phyloP scores from a whole-genome alignment of 1,139 yeast species.

The Hemisphaericaspora subhashii region DNA sequence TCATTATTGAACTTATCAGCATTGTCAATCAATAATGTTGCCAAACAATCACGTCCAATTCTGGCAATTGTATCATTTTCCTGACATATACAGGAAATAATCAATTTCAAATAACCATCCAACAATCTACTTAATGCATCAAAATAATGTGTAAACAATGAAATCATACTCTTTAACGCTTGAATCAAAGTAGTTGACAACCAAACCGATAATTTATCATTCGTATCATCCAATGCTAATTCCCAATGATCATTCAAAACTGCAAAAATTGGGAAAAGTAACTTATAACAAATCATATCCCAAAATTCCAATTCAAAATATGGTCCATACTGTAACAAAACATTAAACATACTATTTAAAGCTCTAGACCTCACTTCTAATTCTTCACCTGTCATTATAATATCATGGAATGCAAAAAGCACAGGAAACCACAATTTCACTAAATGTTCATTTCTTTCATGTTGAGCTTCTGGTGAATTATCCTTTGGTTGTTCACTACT shows the following conservation, averaged over 20 bases:
- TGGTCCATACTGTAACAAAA: slow-evolving; percentile 75
- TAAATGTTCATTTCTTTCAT: slow-evolving; percentile 36
- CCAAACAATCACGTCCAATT: slow-evolving; percentile 87
- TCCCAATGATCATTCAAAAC: slow-evolving; percentile 79
- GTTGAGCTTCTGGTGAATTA: slow-evolving; percentile 14
- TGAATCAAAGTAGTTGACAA: slow-evolving; percentile 93
- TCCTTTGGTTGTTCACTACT: slow-evolving; percentile 13
- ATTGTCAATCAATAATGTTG: slow-evolving; percentile 74
- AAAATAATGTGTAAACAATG: slow-evolving; percentile 79
- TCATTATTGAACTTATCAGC: slow-evolving; percentile 56
- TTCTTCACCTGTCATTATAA: slow-evolving; percentile 92
- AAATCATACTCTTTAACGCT: slow-evolving; percentile 86
- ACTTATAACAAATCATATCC: slow-evolving; percentile 74
- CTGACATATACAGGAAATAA: slow-evolving; percentile 89
- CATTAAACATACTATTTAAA: slow-evolving; percentile 75
- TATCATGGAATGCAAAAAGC: slow-evolving; percentile 79
- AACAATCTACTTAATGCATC: slow-evolving; percentile 69
- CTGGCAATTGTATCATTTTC: slow-evolving; percentile 96
- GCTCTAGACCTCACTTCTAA: slow-evolving; percentile 93
- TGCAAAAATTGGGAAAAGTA: slow-evolving; percentile 87
- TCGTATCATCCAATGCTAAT: slow-evolving; percentile 52
- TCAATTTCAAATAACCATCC: slow-evolving; percentile 72
- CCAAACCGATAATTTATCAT: slow-evolving; percentile 91
- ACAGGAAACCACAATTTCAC: slow-evolving; percentile 74
- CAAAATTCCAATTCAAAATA: slow-evolving; percentile 76